Evolutionary conservation across 108 stramenopile genomes (phyloP), one percentile per base, ranked within the genome.

Genomic region (Pseudonitzschia delicatissima): DNA sequence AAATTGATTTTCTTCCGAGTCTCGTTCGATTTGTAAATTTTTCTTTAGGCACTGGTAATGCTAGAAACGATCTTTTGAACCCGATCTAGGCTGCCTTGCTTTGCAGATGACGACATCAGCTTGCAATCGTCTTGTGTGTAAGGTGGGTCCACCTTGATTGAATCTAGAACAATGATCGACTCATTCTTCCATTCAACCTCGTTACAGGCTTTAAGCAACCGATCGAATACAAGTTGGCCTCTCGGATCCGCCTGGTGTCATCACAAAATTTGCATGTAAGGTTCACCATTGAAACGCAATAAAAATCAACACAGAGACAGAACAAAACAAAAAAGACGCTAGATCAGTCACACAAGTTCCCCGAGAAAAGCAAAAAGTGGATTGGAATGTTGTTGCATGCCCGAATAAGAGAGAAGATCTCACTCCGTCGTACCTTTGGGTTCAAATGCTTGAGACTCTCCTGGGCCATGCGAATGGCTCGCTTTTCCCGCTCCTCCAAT

Each of bases 181-280:
- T 86, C 80, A 17, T 71, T 77, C 13, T 77, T 65, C 86, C 88
- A 87, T 12, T 65, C 72, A 6, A 90, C 86, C 42, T 60, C 80
- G 59, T 58, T 87, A 66, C 92, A 93, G 31, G 92, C 92, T 71
- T 93, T 93, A 31, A 90, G 62, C 44, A 93, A 72, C 49, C 80
- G 74, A 66, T 93, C 92, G 67, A 93, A 93, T 44, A 85, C 80
- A 53, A 74, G 70, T 73, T 93, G 92, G 44, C 92, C 92, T 58
- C 71, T 69, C 42, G 87, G 76, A 17, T 83, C 72, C 28, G 88
- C 88, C 92, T 90, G 20, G 20, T 51, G 37, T 8, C 64, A 49
- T 49, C n/a, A 20, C 7, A 11, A 42, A 15, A 42, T 42, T 42
- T 15, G 11, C 13, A 42, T 42, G 15, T 42, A 42, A n/a, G n/a